Evolutionary conservation across 1,284 basidiomycete genomes (phyloP), one percentile per base, ranked within the genome.

Genomic region (Taiwanofungus camphoratus): DNA sequence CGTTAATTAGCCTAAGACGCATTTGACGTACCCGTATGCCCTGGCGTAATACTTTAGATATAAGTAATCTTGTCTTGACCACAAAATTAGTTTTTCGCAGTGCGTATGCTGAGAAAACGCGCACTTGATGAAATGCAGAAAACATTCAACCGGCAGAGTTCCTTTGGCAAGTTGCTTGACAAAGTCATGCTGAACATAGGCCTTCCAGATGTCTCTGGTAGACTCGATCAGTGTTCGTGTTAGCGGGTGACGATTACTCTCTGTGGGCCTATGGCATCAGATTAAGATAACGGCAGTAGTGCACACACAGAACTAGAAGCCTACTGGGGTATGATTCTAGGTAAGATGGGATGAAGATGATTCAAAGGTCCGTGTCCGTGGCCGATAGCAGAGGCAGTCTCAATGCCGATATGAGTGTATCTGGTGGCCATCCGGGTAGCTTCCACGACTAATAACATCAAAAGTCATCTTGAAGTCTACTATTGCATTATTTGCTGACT

Each of bases 91-190:
- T 13, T 3, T 1, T 9, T 5, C 9, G 31, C 18, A 34, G 37
- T 22, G 35, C 24, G 18, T 23, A 26, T 2, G 36, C 24, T 41
- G 22, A 44, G 22, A 32, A 39, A 16, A n/a, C 20, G 18, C 77
- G 24, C 46, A 86, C 85, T 78, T 86, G 65, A 97, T 85, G 61
- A 95, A 98, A 61, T 92, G 84, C 18, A 87, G 59, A 64, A 97
- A 96, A 20, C 71, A 69, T 21, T 78, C 70, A 22, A 63, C 65
- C 0, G 78, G 70, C 2, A 95, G 73, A 0, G 76, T 83, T 0
- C 89, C 91, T 36, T 73, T 64, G 0, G 83, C 90, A 0, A 95
- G 70, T 46, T 82, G 76, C 41, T 70, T 68, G 19, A 93, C 88
- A 53, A 95, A 96, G 1, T 85, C 79, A 54, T 95, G 92, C 54